Evolutionary conservation across 306 rosid genomes (phyloP).

Genomic region (Malus asiatica): DNA sequence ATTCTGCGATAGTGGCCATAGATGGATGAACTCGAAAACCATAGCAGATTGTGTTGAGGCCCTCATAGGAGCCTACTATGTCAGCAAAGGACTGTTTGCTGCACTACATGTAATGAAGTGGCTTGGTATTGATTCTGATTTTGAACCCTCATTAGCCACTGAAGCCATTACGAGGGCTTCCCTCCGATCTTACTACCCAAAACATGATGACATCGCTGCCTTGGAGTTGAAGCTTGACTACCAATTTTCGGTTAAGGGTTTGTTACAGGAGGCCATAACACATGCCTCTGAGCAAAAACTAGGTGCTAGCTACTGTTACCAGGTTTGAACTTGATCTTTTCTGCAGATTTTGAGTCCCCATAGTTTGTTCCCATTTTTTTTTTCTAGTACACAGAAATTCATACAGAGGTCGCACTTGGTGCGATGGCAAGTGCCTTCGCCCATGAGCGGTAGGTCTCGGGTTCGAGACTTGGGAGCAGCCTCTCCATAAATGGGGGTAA

Average conservation of each 20-base stretch:
- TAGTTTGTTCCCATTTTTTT: not conserved
- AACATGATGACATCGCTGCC: constrained; percentile 40
- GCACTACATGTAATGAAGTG: constrained; percentile 79
- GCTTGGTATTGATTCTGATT: constrained; percentile 67
- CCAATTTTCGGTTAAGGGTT: constrained; percentile 60
- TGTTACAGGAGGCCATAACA: constrained; percentile 72
- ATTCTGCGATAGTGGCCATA: constrained; percentile 71
- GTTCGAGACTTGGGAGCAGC: too few relatives aligned
- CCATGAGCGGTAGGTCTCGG: too few relatives aligned
- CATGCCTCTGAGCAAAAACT: constrained; percentile 56
- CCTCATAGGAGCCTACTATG: constrained; percentile 80
- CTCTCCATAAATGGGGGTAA: too few relatives aligned
- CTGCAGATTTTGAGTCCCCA: not conserved
- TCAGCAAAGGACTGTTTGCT: constrained; percentile 63
- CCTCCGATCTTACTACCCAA: constrained; percentile 45
- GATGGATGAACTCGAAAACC: constrained; percentile 86
- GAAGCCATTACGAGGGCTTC: constrained; percentile 63
- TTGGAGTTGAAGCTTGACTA: constrained; percentile 66
- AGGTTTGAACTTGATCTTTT: constrained; percentile 37
- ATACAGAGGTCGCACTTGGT: too few relatives aligned
- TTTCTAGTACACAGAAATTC: not conserved
- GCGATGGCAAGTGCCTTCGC: too few relatives aligned
- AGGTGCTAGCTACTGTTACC: constrained; percentile 59
- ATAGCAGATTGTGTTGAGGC: constrained; percentile 91
- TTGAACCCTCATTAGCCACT: constrained; percentile 42